These are phyloP conservation scores for Scopulariopsis brevicaulis DNA, from an alignment of 2,329 filamentous ascomycete genomes.

Conservation along the genomic window DNA sequence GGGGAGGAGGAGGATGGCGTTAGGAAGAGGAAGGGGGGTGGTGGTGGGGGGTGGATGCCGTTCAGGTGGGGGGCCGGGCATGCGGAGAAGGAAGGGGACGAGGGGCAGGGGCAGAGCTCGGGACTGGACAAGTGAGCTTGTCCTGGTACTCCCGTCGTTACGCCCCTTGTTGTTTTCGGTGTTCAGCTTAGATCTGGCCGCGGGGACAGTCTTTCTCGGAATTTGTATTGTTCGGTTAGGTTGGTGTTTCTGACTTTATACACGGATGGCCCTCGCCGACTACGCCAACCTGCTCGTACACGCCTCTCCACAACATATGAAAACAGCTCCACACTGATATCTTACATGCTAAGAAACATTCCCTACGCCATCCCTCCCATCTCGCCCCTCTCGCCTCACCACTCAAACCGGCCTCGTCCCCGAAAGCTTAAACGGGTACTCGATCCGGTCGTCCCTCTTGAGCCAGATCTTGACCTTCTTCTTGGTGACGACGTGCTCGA, in stretches of 20 bases:
- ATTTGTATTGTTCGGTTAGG: no score
- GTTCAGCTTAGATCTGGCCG: no score
- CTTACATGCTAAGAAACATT: not conserved
- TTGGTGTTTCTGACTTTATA: no score
- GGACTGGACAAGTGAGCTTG: slow-evolving; percentile 20
- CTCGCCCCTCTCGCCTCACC: no score
- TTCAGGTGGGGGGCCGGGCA: slow-evolving; percentile 28
- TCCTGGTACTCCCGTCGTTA: no score
- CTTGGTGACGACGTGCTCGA: slow-evolving; percentile 78
- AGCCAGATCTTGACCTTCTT: slow-evolving; percentile 83
- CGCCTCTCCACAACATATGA: not conserved
- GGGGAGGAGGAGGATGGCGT: slow-evolving; percentile 36
- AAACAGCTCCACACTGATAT: not conserved
- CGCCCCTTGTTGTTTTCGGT: no score
- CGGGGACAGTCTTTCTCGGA: no score
- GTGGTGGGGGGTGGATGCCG: slow-evolving; percentile 33
- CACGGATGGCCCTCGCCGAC: no score
- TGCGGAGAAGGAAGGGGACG: slow-evolving; percentile 8
- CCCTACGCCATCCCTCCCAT: not conserved
- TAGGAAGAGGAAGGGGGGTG: slow-evolving; percentile 15
- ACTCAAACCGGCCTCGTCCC: not conserved
- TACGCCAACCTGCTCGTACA: no score
- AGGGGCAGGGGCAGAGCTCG: slow-evolving; percentile 19
- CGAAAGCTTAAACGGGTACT: slow-evolving; percentile 44
- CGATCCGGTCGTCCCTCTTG: slow-evolving; percentile 61